These are phyloP conservation scores for Aureobasidium sp. DNA, from an alignment of 2,329 filamentous ascomycete genomes.

Conservation along the genomic window DNA sequence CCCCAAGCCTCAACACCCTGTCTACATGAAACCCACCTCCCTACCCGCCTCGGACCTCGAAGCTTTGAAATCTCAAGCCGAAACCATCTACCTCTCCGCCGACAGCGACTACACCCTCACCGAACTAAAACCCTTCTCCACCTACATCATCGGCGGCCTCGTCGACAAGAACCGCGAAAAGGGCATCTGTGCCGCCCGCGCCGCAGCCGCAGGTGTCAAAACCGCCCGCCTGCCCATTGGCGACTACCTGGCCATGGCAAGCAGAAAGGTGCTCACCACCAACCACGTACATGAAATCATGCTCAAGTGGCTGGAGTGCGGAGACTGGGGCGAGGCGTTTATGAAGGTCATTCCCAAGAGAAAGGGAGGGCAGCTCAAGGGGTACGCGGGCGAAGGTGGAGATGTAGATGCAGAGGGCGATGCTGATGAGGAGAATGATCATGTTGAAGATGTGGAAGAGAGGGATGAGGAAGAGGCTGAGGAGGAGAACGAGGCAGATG, in stretches of 20 bases:
- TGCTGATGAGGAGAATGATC: slow-evolving; percentile 13
- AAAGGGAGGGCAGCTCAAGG: slow-evolving; percentile 55
- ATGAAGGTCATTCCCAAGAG: slow-evolving; percentile 79
- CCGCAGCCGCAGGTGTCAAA: slow-evolving; percentile 63
- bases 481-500: neutral
- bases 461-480: slow-evolving; percentile 2
- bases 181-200: slow-evolving; percentile 80
- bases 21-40: neutral
- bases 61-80: slow-evolving; percentile 27
- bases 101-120: slow-evolving; percentile 82
- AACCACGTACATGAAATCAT: slow-evolving; percentile 98
- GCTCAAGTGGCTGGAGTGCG: slow-evolving; percentile 80
- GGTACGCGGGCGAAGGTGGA: slow-evolving; percentile 15
- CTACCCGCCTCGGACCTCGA: neutral
- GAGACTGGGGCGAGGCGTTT: slow-evolving; percentile 88
- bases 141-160: slow-evolving; percentile 86
- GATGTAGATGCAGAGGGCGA: slow-evolving; percentile 15
- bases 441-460: neutral
- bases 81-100: slow-evolving; percentile 80
- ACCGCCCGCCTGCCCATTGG: slow-evolving; percentile 91
- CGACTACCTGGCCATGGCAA: slow-evolving; percentile 88
- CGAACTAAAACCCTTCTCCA: slow-evolving; percentile 75
- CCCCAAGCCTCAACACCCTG: slow-evolving; percentile 15
- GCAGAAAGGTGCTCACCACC: slow-evolving; percentile 75
- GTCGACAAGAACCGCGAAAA: slow-evolving; percentile 97